Evolutionary conservation across 164 flowering plant genomes (phyloP), one percentile per base, ranked within the genome.

Genomic region (Vitis amurensis): DNA sequence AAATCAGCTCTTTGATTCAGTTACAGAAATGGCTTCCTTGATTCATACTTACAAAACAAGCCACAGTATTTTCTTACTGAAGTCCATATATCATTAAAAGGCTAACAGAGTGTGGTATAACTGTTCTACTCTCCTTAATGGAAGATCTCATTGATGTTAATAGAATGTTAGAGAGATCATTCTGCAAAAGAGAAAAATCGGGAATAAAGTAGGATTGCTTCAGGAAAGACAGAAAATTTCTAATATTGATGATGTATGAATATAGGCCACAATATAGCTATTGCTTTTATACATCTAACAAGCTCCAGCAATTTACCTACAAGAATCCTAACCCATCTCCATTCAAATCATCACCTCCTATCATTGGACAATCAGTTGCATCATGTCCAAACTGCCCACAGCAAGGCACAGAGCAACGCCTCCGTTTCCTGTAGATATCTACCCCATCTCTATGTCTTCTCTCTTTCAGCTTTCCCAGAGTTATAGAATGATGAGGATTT

Each of bases 331-430:
- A 67, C 7, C 74, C 86, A 72, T 86, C 85, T 48, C 80, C 86
- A 75, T 75, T 83, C 71, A 89, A 52, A 71, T 80, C 82, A 67
- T 85, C 88, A 67, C 74, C 82, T 68, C 76, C 87, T 78, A 83
- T 72, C 66, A 89, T 63, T 60, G 89, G 87, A 71, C 93, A 92
- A 55, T 85, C 86, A 55, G 79, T 50, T 17, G 84, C 81, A 73
- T 88, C 91, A 77, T 88, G 93, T 61, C 89, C 93, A 80, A 82
- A 85, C 64, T 87, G 94, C 61, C 88, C 87, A 71, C 87, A 83
- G 67, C 86, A 87, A 52, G 88, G 81, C n/a, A 80, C 79, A 37
- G 91, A 68, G 74, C 76, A 88, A 62, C 76, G 89, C 68, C 84
- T 83, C 9, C 85, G 77, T 66, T 84, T 91, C 67, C 87, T 78